Evolutionary conservation across 176 grass and related monocot genomes (phyloP).

Genomic region (Elymus sibiricus): DNA sequence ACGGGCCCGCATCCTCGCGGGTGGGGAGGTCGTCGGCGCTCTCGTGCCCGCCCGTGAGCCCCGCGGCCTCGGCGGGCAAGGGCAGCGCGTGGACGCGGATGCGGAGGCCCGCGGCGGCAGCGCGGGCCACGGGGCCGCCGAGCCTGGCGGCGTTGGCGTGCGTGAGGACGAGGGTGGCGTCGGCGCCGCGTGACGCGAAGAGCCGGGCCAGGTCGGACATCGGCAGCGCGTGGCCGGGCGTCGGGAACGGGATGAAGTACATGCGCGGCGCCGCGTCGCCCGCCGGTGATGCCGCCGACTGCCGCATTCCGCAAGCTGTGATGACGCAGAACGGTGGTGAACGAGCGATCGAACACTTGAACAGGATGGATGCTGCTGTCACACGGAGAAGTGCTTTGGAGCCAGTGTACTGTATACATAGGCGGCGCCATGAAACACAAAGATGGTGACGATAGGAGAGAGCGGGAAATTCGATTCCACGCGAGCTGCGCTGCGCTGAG

Average conservation of each 20-base stretch:
- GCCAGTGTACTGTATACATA: background rate
- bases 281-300: background rate
- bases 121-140: slow-evolving; percentile 31
- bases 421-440: slow-evolving; percentile 6
- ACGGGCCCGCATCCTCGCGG: slow-evolving; percentile 38
- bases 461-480: slow-evolving; percentile 5
- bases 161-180: slow-evolving; percentile 42
- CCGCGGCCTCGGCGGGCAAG: slow-evolving; percentile 23
- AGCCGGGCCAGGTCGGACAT: slow-evolving; percentile 61
- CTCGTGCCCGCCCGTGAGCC: slow-evolving; percentile 41
- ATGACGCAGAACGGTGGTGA: background rate
- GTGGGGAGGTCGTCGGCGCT: slow-evolving; percentile 53
- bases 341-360: background rate
- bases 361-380: background rate
- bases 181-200: slow-evolving; percentile 49
- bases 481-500: background rate
- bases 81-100: slow-evolving; percentile 30
- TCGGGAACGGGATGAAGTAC: slow-evolving; percentile 70
- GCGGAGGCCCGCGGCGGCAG: slow-evolving; percentile 10
- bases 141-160: slow-evolving; percentile 39
- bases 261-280: slow-evolving; percentile 21
- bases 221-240: slow-evolving; percentile 54
- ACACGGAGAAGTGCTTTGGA: background rate
- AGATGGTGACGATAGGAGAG: background rate
- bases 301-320: background rate